phyloP scores from a whole-genome alignment of 2,329 filamentous ascomycete species.

The Clonostachys solani region DNA sequence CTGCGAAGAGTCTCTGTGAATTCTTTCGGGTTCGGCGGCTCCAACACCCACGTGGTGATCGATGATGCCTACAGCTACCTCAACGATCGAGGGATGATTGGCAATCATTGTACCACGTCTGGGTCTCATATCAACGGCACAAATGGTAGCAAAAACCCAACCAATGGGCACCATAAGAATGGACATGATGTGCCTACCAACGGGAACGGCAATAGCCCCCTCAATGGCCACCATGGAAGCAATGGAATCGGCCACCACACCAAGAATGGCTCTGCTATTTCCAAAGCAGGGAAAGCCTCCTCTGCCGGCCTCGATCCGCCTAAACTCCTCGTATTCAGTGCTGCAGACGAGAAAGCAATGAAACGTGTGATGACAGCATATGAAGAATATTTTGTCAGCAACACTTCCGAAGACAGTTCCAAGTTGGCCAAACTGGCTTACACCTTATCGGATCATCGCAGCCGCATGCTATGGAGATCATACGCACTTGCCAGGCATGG shows the following conservation, averaged over 20 bases:
- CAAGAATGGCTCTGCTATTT: neutral
- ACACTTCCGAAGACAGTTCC: neutral
- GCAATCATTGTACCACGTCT: neutral
- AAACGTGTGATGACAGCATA: neutral
- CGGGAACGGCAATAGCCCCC: neutral
- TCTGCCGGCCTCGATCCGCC: too few relatives aligned
- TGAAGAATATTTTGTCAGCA: neutral
- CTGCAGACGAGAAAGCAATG: neutral
- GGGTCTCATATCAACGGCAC: slow-evolving; percentile 4
- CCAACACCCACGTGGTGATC: slow-evolving; percentile 12
- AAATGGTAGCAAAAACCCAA: slow-evolving; percentile 6
- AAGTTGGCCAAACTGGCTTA: slow-evolving; percentile 7
- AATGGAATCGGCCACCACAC: neutral
- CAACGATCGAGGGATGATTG: slow-evolving; percentile 1
- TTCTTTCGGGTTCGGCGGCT: slow-evolving; percentile 12
- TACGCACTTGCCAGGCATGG: slow-evolving; percentile 33
- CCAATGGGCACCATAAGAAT: neutral
- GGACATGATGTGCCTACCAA: neutral
- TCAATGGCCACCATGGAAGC: neutral
- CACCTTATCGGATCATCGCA: slow-evolving; percentile 7
- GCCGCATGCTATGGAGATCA: slow-evolving; percentile 5
- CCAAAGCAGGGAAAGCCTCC: too few relatives aligned
- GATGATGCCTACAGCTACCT: slow-evolving; percentile 10
- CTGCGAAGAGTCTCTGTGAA: slow-evolving; percentile 8
- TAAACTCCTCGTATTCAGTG: slow-evolving; percentile 1